phyloP scores from a whole-genome alignment of 306 rosid species.

The Betula pendula region DNA sequence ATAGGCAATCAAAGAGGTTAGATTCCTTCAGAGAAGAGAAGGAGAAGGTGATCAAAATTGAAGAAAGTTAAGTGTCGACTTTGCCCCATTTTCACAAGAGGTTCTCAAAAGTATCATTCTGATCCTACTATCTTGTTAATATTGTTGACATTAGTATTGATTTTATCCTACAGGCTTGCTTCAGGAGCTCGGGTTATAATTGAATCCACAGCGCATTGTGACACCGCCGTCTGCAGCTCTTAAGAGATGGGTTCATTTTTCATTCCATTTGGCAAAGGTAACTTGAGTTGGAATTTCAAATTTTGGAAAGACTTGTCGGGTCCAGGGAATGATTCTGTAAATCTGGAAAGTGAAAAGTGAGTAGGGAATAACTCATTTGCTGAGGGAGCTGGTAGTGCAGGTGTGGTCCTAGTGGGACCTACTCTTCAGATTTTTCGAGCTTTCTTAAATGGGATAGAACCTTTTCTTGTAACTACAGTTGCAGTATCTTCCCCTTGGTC shows the following conservation, averaged over 20 bases:
- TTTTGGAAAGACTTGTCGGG: conserved; percentile 36
- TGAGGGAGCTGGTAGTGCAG: conserved; percentile 33
- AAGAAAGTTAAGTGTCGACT: conserved; percentile 84
- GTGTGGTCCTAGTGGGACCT: conserved; percentile 61
- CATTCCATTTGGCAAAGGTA: not conserved
- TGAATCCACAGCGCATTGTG: conserved; percentile 54
- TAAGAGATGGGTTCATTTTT: conserved; percentile 13
- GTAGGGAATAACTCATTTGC: conserved; percentile 35
- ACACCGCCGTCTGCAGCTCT: conserved; percentile 38
- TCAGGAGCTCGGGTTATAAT: conserved; percentile 97
- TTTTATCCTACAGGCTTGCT: conserved; percentile 79
- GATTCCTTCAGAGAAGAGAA: conserved; percentile 64
- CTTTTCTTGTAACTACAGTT: conserved; percentile 33
- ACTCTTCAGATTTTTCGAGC: conserved; percentile 29
- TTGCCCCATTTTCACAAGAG: conserved; percentile 19
- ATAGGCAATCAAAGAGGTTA: conserved; percentile 47
- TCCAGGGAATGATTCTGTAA: conserved; percentile 29
- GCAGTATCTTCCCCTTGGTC: conserved; percentile 29
- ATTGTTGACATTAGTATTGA: conserved; percentile 34
- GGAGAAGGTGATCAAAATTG: conserved; percentile 73
- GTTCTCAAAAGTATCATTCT: conserved; percentile 15
- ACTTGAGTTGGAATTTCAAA: conserved; percentile 30
- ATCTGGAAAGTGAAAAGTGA: conserved; percentile 42
- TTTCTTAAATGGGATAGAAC: conserved; percentile 29
- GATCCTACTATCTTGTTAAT: conserved; percentile 2